A percentile compares a stretch with the other conserved stretches of the same genome.
Conservation (phyloP, 1,284 basidiomycete species). For the Hortiboletus rubellus region DNA sequence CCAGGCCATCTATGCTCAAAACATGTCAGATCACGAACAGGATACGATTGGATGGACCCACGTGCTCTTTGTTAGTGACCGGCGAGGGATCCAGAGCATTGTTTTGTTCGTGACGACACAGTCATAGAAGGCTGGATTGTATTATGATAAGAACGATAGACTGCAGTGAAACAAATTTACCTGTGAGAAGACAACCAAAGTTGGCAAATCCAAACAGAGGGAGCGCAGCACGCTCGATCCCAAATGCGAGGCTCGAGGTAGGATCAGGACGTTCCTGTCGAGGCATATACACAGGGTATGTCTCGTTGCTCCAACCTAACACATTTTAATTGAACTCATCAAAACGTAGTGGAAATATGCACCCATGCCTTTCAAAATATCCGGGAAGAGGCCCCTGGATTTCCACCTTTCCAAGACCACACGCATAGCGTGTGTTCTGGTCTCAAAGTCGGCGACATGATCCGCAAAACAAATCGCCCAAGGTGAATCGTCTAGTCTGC, state of each 20-base stretch:
- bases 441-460: constrained; percentile 12
- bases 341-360: neutral
- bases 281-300: constrained; percentile 28
- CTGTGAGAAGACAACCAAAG: constrained; percentile 45
- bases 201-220: constrained; percentile 46
- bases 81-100: constrained; percentile 44
- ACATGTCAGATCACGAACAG: neutral
- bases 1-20: constrained; percentile 40
- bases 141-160: neutral
- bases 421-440: constrained; percentile 19
- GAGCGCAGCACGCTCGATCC: constrained; percentile 44
- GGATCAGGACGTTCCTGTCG: constrained; percentile 8
- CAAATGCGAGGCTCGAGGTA: constrained; percentile 34
- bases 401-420: constrained; percentile 20
- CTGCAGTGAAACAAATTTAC: constrained; percentile 19
- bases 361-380: constrained; percentile 22
- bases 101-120: constrained; percentile 20
- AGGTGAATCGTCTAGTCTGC: constrained; percentile 10
- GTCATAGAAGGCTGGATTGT: constrained; percentile 23
- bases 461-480: constrained; percentile 28
- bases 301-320: constrained; percentile 28
- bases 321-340: neutral
- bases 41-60: constrained; percentile 20
- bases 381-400: constrained; percentile 16
- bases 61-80: constrained; percentile 43